Evolutionary conservation across 352 stramenopile genomes (phyloP).

Genomic region (Pythium aristosporum): DNA sequence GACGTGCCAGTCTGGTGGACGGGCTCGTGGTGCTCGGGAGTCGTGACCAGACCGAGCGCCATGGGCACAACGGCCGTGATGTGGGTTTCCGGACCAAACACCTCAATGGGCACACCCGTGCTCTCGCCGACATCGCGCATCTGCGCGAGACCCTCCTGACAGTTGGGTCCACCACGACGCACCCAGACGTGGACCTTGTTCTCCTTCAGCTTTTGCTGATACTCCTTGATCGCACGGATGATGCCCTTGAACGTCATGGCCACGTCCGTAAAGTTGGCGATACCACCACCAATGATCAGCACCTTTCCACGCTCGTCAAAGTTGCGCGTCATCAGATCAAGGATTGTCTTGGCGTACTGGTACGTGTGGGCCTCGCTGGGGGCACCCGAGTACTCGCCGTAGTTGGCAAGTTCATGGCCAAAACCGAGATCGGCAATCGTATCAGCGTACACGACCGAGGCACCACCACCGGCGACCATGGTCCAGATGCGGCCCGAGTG

Average conservation of each 20-base stretch:
- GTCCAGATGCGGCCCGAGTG: constrained; percentile 95
- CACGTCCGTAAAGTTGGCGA: constrained; percentile 98
- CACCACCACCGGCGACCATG: constrained; percentile 96
- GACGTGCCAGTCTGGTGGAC: constrained; percentile 12
- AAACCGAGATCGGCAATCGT: constrained; percentile 96
- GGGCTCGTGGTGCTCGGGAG: constrained; percentile 30
- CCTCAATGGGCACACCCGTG: constrained; percentile 92
- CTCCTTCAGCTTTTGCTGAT: constrained; percentile 90
- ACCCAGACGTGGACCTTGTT: constrained; percentile 94
- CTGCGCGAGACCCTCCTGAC: constrained; percentile 93
- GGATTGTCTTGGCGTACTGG: constrained; percentile 96
- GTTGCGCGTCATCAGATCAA: constrained; percentile 94
- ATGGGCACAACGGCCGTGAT: constrained; percentile 94
- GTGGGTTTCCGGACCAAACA: constrained; percentile 96
- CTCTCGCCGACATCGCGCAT: constrained; percentile 90
- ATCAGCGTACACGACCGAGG: constrained; percentile 96
- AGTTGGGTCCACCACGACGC: constrained; percentile 95
- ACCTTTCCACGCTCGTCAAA: constrained; percentile 92
- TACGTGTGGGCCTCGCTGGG: constrained; percentile 96
- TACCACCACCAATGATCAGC: constrained; percentile 96
- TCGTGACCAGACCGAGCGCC: constrained; percentile 89
- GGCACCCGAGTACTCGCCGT: constrained; percentile 97
- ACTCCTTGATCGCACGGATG: constrained; percentile 93
- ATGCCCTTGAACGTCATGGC: constrained; percentile 97
- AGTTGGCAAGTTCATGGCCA: constrained; percentile 95